These are phyloP conservation scores for Mucor piriformis DNA, from an alignment of 371 early-diverging fungal genomes.

Conservation along the genomic window DNA sequence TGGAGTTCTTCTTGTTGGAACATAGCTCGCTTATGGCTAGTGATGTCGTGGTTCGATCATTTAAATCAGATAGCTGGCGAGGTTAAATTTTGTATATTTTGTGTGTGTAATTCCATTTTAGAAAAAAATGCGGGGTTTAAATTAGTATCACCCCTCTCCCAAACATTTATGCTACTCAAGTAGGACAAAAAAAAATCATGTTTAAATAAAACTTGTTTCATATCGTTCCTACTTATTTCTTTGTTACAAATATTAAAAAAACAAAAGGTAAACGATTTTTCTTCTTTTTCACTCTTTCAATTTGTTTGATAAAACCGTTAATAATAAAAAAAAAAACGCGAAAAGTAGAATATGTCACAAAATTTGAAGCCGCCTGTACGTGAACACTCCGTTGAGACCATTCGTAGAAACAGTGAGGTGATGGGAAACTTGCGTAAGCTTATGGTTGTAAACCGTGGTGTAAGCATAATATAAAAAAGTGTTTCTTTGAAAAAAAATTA, in stretches of 20 bases:
- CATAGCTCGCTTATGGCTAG: constrained; percentile 40
- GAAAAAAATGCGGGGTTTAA: too few relatives aligned
- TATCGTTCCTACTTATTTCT: not conserved
- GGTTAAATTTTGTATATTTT: not conserved
- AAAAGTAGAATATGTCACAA: not conserved
- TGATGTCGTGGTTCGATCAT: constrained; percentile 30
- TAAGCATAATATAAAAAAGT: too few relatives aligned
- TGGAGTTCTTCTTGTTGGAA: constrained; percentile 59
- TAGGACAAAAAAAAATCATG: not conserved
- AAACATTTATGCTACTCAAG: not conserved
- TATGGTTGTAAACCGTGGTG: constrained; percentile 69
- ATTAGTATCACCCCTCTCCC: too few relatives aligned
- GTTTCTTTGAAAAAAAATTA: too few relatives aligned
- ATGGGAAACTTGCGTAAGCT: constrained; percentile 53
- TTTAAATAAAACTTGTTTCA: constrained; percentile 3
- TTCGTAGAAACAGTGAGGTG: constrained; percentile 53
- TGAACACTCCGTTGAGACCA: constrained; percentile 63
- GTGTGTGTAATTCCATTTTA: not conserved
- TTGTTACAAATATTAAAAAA: not conserved
- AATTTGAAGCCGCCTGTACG: constrained; percentile 11
- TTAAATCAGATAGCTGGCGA: not conserved
- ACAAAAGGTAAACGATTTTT: too few relatives aligned
- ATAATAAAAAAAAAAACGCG: too few relatives aligned
- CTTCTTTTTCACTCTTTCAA: too few relatives aligned
- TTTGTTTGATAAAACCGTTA: too few relatives aligned